Conservation (phyloP, 2,329 filamentous ascomycete genomes). For the Juglanconis sp. region DNA sequence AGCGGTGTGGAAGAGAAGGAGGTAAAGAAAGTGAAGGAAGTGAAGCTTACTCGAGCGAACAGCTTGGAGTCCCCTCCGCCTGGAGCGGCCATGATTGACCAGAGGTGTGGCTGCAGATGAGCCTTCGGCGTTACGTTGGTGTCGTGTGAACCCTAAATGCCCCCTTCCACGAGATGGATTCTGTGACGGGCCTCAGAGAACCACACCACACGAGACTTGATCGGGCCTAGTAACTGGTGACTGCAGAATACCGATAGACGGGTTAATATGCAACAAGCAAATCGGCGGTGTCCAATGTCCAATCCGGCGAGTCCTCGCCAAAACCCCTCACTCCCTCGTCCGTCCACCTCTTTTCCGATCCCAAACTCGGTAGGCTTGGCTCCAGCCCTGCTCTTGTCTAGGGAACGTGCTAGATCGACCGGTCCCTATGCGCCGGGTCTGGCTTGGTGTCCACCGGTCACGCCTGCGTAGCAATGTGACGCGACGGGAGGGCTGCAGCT, state of each 20-base stretch:
- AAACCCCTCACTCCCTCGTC: conserved; percentile 8
- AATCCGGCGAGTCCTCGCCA: conserved; percentile 4
- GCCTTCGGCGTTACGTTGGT: conserved; percentile 6
- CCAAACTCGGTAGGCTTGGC: background rate
- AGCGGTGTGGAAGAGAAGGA: conserved; percentile 1
- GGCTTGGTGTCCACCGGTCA: no score
- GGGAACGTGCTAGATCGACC: background rate
- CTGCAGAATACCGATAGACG: conserved; percentile 2
- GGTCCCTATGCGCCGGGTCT: no score
- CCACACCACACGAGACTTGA: conserved; percentile 10
- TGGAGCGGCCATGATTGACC: conserved; percentile 48
- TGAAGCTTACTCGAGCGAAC: conserved; percentile 81
- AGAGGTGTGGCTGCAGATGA: conserved; percentile 20
- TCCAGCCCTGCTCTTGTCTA: no score
- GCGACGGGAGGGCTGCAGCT: background rate
- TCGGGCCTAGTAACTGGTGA: conserved; percentile 12
- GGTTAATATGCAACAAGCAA: conserved; percentile 1
- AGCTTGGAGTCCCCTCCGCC: conserved; percentile 93
- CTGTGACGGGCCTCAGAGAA: conserved; percentile 1
- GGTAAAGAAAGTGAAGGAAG: conserved; percentile 3
- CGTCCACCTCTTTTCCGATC: background rate
- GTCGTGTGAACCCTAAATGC: conserved; percentile 11
- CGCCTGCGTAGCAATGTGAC: background rate
- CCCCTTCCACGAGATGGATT: conserved; percentile 4
- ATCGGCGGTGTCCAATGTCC: conserved; percentile 2